phyloP scores from a whole-genome alignment of 176 grass and related monocot species.

The Hordeum marinum region DNA sequence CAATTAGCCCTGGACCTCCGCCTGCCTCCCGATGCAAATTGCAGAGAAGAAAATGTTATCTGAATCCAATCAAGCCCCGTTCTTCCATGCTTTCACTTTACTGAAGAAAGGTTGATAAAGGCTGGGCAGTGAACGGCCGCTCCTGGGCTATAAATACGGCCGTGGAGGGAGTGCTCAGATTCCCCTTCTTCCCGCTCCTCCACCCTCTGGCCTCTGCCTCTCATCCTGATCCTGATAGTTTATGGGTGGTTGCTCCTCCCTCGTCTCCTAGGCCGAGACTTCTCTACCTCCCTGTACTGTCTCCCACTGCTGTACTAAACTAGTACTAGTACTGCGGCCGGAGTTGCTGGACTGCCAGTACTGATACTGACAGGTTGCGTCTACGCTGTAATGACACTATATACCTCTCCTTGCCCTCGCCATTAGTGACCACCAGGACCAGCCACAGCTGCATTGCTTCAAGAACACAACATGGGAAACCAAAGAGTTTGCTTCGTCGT shows the following conservation, averaged over 20 bases:
- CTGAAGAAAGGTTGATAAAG: slow-evolving; percentile 26
- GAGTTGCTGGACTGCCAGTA: background rate
- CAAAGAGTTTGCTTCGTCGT: slow-evolving; percentile 2
- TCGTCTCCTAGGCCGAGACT: background rate
- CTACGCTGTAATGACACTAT: slow-evolving; percentile 17
- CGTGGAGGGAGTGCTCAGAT: slow-evolving; percentile 16
- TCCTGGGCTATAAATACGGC: slow-evolving; percentile 27
- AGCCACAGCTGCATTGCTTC: slow-evolving; percentile 26
- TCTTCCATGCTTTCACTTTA: slow-evolving; percentile 13
- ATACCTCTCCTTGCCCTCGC: slow-evolving; percentile 20
- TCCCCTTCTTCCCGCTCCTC: slow-evolving; percentile 19
- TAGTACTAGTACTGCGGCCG: background rate
- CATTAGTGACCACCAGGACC: slow-evolving; percentile 14
- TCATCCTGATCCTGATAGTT: slow-evolving; percentile 21
- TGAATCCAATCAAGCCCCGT: slow-evolving; percentile 36
- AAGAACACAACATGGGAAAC: slow-evolving; percentile 25
- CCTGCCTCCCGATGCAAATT: slow-evolving; percentile 18
- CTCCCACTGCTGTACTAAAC: slow-evolving; percentile 23
- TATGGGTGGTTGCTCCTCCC: slow-evolving; percentile 23
- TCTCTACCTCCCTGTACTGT: slow-evolving; percentile 20
- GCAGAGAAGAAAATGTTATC: slow-evolving; percentile 3
- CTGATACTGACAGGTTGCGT: slow-evolving; percentile 9
- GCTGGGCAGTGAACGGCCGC: slow-evolving; percentile 3
- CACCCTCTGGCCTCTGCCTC: background rate
- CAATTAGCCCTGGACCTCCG: background rate